Conservation (phyloP, 768 basidiomycete species). For the Brasilioporus rufonigricans region DNA sequence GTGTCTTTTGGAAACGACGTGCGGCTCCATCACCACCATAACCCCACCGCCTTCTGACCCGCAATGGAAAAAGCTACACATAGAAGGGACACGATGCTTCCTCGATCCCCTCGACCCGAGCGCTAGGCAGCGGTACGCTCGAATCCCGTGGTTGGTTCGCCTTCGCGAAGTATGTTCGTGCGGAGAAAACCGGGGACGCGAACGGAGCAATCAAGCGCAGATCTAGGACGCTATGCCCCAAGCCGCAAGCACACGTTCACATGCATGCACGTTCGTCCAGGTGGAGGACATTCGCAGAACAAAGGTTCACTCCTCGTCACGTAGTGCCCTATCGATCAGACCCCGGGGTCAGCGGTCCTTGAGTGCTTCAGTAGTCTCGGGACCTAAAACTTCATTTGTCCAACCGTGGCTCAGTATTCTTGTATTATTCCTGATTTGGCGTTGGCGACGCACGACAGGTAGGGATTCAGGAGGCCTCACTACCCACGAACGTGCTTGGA, state of each 20-base stretch:
- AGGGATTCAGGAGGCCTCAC: neutral
- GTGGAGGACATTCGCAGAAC: neutral
- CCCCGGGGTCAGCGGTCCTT: neutral
- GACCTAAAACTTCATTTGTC: neutral
- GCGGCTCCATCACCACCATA: no score
- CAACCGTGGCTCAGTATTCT: neutral
- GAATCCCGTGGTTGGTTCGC: neutral
- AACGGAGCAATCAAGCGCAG: neutral
- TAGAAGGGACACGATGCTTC: no score
- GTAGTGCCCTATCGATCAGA: neutral
- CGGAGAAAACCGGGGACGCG: neutral
- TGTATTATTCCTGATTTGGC: neutral
- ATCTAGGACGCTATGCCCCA: no score
- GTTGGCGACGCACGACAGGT: neutral
- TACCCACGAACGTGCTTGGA: neutral
- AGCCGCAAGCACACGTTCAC: no score
- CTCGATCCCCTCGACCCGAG: neutral
- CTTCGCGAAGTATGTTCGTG: neutral
- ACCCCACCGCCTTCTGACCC: neutral
- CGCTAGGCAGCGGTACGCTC: no score
- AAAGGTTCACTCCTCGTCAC: no score
- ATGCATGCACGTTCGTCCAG: neutral
- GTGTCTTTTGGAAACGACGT: neutral
- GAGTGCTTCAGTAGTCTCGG: neutral
- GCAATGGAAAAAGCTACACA: neutral